These are phyloP conservation scores for Tuber umbilicatum DNA, from an alignment of 495 filamentous ascomycete species.

Conservation along the genomic window DNA sequence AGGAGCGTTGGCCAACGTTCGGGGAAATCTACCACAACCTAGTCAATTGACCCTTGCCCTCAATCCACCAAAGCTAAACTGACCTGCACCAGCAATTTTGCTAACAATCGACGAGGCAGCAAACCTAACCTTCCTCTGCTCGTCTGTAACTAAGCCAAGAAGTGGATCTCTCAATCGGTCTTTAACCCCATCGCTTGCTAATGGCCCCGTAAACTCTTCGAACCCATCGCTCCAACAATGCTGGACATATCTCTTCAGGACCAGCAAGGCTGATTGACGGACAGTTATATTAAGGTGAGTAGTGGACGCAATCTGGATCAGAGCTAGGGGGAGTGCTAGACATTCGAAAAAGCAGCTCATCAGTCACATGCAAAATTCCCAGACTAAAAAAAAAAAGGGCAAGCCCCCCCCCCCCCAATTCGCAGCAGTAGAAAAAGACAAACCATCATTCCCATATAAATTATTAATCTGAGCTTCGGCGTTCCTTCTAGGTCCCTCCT, in stretches of 20 bases:
- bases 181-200: constrained; percentile 62
- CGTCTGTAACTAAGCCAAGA: constrained; percentile 71
- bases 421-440: constrained; percentile 9
- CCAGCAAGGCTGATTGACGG: constrained; percentile 73
- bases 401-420: not conserved
- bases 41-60: constrained; percentile 9
- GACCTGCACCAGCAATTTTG: constrained; percentile 70
- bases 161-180: constrained; percentile 61
- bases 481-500: constrained; percentile 36
- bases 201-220: constrained; percentile 58
- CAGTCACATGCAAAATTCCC: constrained; percentile 4
- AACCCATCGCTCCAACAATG: constrained; percentile 61
- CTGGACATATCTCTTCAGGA: constrained; percentile 74
- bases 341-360: constrained; percentile 13
- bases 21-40: constrained; percentile 65
- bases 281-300: constrained; percentile 60
- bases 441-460: constrained; percentile 34
- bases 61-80: constrained; percentile 10
- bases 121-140: constrained; percentile 76
- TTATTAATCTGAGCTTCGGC: constrained; percentile 39
- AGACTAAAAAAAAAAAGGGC: not conserved
- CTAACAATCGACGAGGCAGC: constrained; percentile 83
- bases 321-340: constrained; percentile 64
- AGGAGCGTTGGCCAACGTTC: constrained; percentile 86
- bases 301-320: constrained; percentile 72